A percentile compares a stretch with the other conserved stretches of the same genome.
Evolutionary conservation across 495 filamentous ascomycete genomes (phyloP).

Genomic region (Chaetomidium leptoderma): DNA sequence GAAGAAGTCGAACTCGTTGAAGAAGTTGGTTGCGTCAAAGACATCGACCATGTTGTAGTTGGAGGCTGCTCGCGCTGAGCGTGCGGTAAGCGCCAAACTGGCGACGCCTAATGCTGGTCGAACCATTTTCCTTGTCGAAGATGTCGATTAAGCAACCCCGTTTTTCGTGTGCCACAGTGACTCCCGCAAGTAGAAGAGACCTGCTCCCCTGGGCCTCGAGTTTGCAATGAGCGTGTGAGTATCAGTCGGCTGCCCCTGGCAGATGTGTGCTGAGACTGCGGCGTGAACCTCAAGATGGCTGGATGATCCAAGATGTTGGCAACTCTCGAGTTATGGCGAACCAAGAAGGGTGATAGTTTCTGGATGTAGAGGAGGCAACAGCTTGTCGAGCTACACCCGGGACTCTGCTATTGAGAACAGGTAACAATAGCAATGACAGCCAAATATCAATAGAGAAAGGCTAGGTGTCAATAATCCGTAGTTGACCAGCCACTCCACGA

Average conservation of each 20-base stretch:
- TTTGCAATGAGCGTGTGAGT: not conserved
- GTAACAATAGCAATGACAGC: slow-evolving; percentile 2
- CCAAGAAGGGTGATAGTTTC: not conserved
- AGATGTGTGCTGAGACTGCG: not conserved
- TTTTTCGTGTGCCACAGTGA: not conserved
- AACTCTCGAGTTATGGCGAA: not conserved
- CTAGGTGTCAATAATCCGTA: not conserved
- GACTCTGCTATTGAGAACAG: not conserved
- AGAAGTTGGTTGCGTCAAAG: slow-evolving; percentile 53
- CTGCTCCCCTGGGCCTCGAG: not conserved
- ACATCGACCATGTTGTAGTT: slow-evolving; percentile 43
- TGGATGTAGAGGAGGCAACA: not conserved
- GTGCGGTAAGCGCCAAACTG: slow-evolving; percentile 4
- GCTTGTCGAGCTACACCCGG: not conserved
- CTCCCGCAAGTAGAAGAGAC: not conserved
- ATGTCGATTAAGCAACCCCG: not conserved
- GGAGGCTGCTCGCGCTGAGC: slow-evolving; percentile 26
- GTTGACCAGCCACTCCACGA: not conserved
- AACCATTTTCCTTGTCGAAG: slow-evolving; percentile 4
- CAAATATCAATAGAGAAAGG: not conserved
- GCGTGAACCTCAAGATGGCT: not conserved
- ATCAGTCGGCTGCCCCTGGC: slow-evolving; percentile 5
- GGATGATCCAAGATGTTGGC: not conserved
- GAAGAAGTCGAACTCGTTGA: slow-evolving; percentile 54
- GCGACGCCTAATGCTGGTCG: slow-evolving; percentile 1